Percentiles rank a stretch among this genome's conserved stretches.
phyloP scores from a whole-genome alignment of 352 stramenopile species.

The Pythium monospermum region DNA sequence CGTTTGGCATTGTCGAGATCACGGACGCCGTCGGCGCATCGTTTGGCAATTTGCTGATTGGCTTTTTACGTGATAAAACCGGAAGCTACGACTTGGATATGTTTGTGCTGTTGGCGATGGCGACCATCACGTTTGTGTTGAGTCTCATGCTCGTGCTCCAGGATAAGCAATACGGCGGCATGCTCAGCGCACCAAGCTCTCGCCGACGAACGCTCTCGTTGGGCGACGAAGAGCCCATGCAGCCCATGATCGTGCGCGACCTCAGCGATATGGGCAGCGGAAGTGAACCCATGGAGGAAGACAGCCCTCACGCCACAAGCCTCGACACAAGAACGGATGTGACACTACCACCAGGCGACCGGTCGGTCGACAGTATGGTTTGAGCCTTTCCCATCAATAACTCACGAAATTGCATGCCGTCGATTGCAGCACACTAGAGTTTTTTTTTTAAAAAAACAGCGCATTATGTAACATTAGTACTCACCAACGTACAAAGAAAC shows the following conservation, averaged over 20 bases:
- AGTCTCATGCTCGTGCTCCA: conserved; percentile 61
- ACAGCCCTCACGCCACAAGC: no score
- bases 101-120: conserved; percentile 73
- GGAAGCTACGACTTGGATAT: conserved; percentile 82
- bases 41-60: conserved; percentile 80
- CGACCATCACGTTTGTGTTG: conserved; percentile 58
- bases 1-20: conserved; percentile 87
- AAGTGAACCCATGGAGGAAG: not conserved
- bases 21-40: conserved; percentile 75
- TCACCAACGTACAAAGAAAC: no score
- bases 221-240: conserved; percentile 52
- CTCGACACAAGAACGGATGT: no score
- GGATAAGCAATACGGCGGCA: conserved; percentile 47
- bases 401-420: no score
- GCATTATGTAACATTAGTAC: no score
- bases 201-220: conserved; percentile 52
- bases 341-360: conserved; percentile 6
- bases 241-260: conserved; percentile 35
- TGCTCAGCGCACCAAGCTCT: conserved; percentile 50
- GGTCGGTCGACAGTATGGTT: conserved; percentile 7
- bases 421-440: no score
- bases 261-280: not conserved
- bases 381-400: no score
- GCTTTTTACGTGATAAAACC: conserved; percentile 77
- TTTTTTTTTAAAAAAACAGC: no score